A percentile compares a stretch with the other conserved stretches of the same genome.
These are phyloP conservation scores for Botryosphaeria agaves DNA, from an alignment of 2,329 filamentous ascomycete genomes.

Conservation along the genomic window DNA sequence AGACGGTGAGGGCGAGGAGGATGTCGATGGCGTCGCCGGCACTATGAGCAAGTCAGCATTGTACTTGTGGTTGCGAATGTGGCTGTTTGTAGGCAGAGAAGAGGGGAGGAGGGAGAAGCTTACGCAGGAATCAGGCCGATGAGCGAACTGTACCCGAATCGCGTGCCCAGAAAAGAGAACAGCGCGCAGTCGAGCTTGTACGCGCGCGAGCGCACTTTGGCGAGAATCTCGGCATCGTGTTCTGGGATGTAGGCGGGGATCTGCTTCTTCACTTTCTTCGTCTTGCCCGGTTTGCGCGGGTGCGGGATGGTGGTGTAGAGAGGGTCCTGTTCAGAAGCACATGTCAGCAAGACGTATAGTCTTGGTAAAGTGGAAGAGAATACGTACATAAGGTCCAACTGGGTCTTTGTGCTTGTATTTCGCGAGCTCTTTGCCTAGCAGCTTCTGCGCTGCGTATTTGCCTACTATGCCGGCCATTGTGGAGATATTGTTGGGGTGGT, in stretches of 20 bases:
- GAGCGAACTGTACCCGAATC: conserved; percentile 78
- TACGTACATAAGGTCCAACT: conserved; percentile 22
- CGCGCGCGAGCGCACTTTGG: conserved; percentile 68
- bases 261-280: conserved; percentile 72
- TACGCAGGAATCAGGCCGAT: conserved; percentile 71
- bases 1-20: conserved; percentile 57
- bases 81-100: background rate
- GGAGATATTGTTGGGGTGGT: no score
- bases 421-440: conserved; percentile 28
- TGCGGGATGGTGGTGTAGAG: conserved; percentile 75
- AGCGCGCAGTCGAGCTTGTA: conserved; percentile 74
- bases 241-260: conserved; percentile 67
- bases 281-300: conserved; percentile 52
- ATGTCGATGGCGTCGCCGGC: conserved; percentile 61
- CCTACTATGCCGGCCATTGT: conserved; percentile 27
- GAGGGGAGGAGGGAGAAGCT: conserved; percentile 22
- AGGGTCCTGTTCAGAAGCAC: conserved; percentile 49
- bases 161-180: conserved; percentile 64
- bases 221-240: conserved; percentile 68
- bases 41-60: conserved; percentile 20
- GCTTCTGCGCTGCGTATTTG: conserved; percentile 32
- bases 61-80: background rate
- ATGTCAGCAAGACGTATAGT: conserved; percentile 2
- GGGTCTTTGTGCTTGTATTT: conserved; percentile 28
- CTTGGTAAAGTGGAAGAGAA: conserved; percentile 1